These are phyloP conservation scores for Tremella fuciformis DNA, from an alignment of 768 basidiomycete genomes.

Conservation along the genomic window DNA sequence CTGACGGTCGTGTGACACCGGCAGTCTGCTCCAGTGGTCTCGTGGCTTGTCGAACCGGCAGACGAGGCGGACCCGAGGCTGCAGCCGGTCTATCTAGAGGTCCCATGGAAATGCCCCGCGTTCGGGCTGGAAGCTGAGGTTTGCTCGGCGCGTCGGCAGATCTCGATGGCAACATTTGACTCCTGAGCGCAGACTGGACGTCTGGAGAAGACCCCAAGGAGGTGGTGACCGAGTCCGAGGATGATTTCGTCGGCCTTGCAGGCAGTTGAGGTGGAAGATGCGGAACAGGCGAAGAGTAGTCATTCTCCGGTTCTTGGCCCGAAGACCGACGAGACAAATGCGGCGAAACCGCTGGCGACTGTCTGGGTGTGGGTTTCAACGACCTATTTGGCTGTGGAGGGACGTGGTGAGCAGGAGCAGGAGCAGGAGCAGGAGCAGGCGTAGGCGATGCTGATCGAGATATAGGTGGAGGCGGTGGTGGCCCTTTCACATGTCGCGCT, in stretches of 20 bases:
- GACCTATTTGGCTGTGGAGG: conserved; percentile 24
- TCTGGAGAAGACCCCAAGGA: too few relatives aligned
- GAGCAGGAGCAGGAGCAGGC: conserved; percentile 22
- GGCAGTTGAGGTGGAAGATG: conserved; percentile 20
- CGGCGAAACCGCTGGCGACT: conserved; percentile 10
- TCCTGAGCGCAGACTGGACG: conserved; percentile 11
- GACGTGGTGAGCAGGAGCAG: conserved; percentile 20
- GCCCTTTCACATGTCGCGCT: background rate
- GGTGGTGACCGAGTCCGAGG: too few relatives aligned
- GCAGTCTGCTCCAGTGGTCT: background rate
- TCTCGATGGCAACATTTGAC: conserved; percentile 5
- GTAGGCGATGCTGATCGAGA: conserved; percentile 25
- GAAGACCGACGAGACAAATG: background rate
- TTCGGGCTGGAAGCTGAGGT: too few relatives aligned
- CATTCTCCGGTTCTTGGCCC: background rate
- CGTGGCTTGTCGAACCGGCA: conserved; percentile 15
- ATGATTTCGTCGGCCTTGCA: conserved; percentile 10
- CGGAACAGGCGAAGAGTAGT: background rate
- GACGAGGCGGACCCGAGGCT: conserved; percentile 18
- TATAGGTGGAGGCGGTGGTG: conserved; percentile 22
- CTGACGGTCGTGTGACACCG: too few relatives aligned
- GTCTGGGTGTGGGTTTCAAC: conserved; percentile 18
- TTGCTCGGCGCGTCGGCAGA: too few relatives aligned
- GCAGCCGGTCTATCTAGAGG: background rate
- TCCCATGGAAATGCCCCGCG: background rate